Conservation (phyloP, 2,329 filamentous ascomycete species). For the Fusarium miscanthi region DNA sequence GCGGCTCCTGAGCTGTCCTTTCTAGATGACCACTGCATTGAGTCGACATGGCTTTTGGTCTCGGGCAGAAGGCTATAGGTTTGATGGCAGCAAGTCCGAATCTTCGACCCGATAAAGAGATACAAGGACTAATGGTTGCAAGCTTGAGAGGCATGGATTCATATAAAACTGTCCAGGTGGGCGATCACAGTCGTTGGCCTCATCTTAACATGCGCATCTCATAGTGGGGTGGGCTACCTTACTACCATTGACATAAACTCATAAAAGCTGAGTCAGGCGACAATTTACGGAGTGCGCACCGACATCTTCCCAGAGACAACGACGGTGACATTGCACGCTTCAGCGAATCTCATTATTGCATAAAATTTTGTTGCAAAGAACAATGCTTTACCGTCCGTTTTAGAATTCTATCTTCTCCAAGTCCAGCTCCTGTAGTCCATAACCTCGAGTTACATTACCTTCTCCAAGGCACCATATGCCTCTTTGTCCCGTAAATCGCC, state of each 20-base stretch:
- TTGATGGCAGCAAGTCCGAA: background rate
- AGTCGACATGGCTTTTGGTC: slow-evolving; percentile 29
- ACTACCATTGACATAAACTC: background rate
- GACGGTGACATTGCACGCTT: background rate
- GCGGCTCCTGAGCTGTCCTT: slow-evolving; percentile 72
- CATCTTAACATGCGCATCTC: background rate
- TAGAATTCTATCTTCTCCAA: slow-evolving; percentile 43
- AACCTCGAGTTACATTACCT: slow-evolving; percentile 32
- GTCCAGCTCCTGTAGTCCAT: slow-evolving; percentile 29
- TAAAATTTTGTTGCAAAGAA: slow-evolving; percentile 23
- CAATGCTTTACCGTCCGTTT: slow-evolving; percentile 42
- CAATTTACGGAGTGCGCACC: background rate
- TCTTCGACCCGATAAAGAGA: background rate
- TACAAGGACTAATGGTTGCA: background rate
- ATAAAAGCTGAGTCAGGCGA: slow-evolving; percentile 27
- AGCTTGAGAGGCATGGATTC: slow-evolving; percentile 12
- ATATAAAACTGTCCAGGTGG: background rate
- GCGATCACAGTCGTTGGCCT: background rate
- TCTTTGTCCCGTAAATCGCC: slow-evolving; percentile 1
- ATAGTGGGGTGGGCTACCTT: slow-evolving; percentile 20
- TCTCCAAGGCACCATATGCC: slow-evolving; percentile 17
- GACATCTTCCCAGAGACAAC: background rate
- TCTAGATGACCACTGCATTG: slow-evolving; percentile 38
- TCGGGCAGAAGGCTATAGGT: background rate
- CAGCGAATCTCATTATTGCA: slow-evolving; percentile 10